phyloP scores from a whole-genome alignment of 2,329 filamentous ascomycete genomes.

The Monosporascus sp. region DNA sequence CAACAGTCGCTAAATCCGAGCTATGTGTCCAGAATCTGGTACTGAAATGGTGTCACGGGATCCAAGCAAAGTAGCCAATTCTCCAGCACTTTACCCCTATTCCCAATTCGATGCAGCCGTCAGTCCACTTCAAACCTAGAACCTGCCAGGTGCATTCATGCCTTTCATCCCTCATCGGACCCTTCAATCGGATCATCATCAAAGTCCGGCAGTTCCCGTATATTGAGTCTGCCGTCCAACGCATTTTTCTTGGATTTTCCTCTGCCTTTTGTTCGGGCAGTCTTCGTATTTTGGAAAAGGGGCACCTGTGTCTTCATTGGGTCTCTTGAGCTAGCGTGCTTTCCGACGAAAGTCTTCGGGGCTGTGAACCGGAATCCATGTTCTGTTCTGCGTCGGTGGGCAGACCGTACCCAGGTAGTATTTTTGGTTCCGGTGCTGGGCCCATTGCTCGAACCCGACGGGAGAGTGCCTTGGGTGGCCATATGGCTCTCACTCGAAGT shows the following conservation, averaged over 20 bases:
- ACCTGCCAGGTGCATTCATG: neutral
- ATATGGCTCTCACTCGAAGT: constrained; percentile 11
- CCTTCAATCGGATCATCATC: constrained; percentile 26
- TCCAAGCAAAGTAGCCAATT: too few species aligned
- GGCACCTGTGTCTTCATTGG: neutral
- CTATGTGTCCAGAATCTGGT: too few species aligned
- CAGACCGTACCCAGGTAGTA: constrained; percentile 13
- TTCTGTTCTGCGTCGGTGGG: constrained; percentile 1
- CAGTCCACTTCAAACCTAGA: neutral
- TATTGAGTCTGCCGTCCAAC: constrained; percentile 21
- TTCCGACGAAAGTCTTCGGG: constrained; percentile 23
- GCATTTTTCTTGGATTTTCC: constrained; percentile 11
- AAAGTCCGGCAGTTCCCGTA: constrained; percentile 22
- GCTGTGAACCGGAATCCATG: constrained; percentile 13
- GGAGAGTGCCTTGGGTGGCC: constrained; percentile 12
- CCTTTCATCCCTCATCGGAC: constrained; percentile 7
- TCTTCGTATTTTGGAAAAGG: neutral
- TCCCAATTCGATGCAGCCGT: neutral
- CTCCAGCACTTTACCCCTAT: too few species aligned
- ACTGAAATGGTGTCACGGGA: neutral
- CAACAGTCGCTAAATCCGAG: too few species aligned
- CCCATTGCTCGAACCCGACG: constrained; percentile 5
- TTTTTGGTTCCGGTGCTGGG: constrained; percentile 6
- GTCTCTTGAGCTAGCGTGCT: constrained; percentile 8
- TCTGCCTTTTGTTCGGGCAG: constrained; percentile 6